Evolutionary conservation across 306 rosid genomes (phyloP).

Genomic region (Vigna unguiculata): DNA sequence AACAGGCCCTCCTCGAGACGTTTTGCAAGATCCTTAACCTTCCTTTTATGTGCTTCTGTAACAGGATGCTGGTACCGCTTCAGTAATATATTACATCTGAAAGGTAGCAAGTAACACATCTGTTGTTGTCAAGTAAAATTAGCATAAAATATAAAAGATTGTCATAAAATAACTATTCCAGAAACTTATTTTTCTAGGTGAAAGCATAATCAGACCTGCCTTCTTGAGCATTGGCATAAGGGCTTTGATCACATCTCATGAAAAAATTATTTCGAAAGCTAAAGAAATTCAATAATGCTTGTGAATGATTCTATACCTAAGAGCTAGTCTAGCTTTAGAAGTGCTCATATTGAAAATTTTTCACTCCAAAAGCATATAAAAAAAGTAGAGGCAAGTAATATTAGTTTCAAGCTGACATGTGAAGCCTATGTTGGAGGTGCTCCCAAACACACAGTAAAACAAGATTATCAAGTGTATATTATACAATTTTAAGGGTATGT

Average conservation of each 20-base stretch:
- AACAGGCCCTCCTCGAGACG: slow-evolving; percentile 86
- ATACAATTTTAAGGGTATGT: background rate
- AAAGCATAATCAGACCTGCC: background rate
- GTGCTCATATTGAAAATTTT: background rate
- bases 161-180: background rate
- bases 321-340: background rate
- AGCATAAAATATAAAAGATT: background rate
- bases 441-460: background rate
- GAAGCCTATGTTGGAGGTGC: background rate
- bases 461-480: background rate
- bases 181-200: background rate
- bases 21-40: slow-evolving; percentile 68
- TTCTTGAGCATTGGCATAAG: background rate
- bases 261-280: background rate
- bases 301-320: background rate
- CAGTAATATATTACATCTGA: slow-evolving; percentile 62
- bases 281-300: background rate
- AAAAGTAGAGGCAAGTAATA: background rate
- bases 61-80: slow-evolving; percentile 56
- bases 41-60: slow-evolving; percentile 54
- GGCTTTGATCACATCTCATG: background rate
- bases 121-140: background rate
- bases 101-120: slow-evolving; percentile 28
- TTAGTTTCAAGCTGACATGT: background rate
- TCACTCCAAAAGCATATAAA: background rate